These are phyloP conservation scores for Gentiana straminea DNA, from an alignment of 257 asterid species.

Conservation along the genomic window DNA sequence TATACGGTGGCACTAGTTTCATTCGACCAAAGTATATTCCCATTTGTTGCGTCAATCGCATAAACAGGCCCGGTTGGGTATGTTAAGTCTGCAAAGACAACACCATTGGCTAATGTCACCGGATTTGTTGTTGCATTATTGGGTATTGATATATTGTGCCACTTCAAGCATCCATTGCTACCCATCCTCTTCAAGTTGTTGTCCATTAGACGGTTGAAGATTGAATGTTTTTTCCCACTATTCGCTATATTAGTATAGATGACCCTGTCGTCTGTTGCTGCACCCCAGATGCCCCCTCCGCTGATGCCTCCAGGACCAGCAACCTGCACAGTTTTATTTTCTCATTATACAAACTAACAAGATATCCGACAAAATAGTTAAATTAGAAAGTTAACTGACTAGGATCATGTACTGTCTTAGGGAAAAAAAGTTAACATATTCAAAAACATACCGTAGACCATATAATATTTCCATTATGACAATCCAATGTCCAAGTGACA, in stretches of 20 bases:
- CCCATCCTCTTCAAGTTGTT: constrained; percentile 37
- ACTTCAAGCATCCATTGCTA: constrained; percentile 26
- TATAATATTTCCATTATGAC: constrained; percentile 18
- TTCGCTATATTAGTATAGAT: constrained; percentile 37
- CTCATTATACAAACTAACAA: not conserved
- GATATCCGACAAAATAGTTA: too few species aligned
- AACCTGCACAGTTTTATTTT: constrained; percentile 12
- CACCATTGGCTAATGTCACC: constrained; percentile 28
- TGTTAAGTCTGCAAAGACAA: constrained; percentile 27
- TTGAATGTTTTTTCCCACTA: constrained; percentile 12
- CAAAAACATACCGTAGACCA: constrained; percentile 29
- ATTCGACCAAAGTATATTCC: constrained; percentile 27
- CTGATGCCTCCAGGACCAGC: constrained; percentile 29
- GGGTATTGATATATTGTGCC: constrained; percentile 25
- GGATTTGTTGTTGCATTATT: constrained; percentile 22
- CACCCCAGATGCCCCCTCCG: constrained; percentile 39
- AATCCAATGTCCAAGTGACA: constrained; percentile 27
- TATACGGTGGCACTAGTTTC: constrained; percentile 29
- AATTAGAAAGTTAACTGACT: too few species aligned
- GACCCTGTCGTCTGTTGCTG: constrained; percentile 24
- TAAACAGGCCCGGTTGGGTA: constrained; percentile 26
- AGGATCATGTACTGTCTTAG: too few species aligned
- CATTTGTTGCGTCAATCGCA: constrained; percentile 24
- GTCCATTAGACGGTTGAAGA: constrained; percentile 20
- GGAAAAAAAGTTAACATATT: too few species aligned